Conservation (phyloP, 805 yeast genomes). For the Lachancea kluyveri region DNA sequence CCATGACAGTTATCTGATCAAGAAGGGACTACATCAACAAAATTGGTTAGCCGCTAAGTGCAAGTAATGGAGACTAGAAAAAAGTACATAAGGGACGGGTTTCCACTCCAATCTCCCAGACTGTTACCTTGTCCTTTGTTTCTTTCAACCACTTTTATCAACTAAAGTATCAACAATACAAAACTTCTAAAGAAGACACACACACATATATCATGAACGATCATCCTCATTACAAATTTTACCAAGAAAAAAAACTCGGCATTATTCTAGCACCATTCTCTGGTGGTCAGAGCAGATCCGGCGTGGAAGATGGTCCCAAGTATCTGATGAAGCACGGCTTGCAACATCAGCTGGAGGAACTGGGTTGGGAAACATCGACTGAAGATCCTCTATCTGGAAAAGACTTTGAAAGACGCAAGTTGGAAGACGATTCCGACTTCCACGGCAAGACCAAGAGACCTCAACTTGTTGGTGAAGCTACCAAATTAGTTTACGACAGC, state of each 20-base stretch:
- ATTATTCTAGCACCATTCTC: slow-evolving; percentile 86
- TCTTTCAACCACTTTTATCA: too few species aligned
- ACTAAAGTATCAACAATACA: too few species aligned
- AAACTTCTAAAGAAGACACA: too few species aligned
- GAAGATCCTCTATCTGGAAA: slow-evolving; percentile 48
- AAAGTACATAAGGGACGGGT: slow-evolving; percentile 9
- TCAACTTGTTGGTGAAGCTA: slow-evolving; percentile 67
- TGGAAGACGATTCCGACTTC: slow-evolving; percentile 46
- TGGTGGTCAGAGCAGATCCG: slow-evolving; percentile 92
- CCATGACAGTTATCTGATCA: too few species aligned
- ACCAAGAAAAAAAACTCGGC: slow-evolving; percentile 42
- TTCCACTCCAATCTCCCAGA: too few species aligned
- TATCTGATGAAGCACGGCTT: slow-evolving; percentile 70
- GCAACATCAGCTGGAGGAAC: slow-evolving; percentile 47
- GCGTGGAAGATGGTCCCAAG: slow-evolving; percentile 93
- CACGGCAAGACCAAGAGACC: slow-evolving; percentile 63
- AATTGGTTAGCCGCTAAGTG: slow-evolving; percentile 6
- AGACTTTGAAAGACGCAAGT: slow-evolving; percentile 36
- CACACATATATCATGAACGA: too few species aligned
- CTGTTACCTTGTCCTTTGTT: too few species aligned
- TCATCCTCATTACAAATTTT: slow-evolving; percentile 48
- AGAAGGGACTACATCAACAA: background rate
- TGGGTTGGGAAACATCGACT: slow-evolving; percentile 66
- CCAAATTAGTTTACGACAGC: slow-evolving; percentile 54
- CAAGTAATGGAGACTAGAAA: slow-evolving; percentile 9